These are phyloP conservation scores for Candida sanyiensis DNA, from an alignment of 805 yeast genomes.

Conservation along the genomic window DNA sequence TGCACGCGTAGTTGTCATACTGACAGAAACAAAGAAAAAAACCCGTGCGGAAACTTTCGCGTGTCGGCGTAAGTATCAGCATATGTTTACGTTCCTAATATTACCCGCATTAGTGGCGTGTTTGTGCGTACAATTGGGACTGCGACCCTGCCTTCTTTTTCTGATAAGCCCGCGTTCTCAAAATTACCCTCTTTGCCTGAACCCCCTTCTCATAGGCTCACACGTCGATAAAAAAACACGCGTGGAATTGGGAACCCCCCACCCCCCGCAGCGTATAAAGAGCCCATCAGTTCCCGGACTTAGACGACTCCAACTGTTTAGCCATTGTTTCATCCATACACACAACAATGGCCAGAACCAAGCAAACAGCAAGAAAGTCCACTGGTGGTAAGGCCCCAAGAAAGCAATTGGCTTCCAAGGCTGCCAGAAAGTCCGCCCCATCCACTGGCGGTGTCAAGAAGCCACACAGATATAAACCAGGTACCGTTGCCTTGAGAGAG, in stretches of 20 bases:
- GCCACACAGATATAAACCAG: slow-evolving; percentile 96
- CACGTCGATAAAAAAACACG: too few species aligned
- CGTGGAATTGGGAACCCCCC: neutral
- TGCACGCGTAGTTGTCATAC: slow-evolving; percentile 1
- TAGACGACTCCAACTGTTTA: neutral
- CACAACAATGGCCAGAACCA: slow-evolving; percentile 77
- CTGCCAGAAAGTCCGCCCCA: slow-evolving; percentile 92
- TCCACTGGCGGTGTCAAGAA: slow-evolving; percentile 89
- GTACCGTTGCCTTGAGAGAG: slow-evolving; percentile 95
- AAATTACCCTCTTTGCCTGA: neutral
- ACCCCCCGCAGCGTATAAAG: neutral
- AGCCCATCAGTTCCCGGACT: neutral
- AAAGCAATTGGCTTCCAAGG: slow-evolving; percentile 88
- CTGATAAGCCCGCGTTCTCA: neutral
- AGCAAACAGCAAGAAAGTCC: slow-evolving; percentile 91
- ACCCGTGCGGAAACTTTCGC: slow-evolving; percentile 2
- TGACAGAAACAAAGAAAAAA: too few species aligned
- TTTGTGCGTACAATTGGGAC: too few species aligned
- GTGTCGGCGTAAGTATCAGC: neutral
- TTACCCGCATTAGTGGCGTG: too few species aligned
- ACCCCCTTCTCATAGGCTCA: too few species aligned
- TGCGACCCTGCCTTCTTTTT: too few species aligned
- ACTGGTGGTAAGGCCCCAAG: slow-evolving; percentile 97
- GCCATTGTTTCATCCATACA: neutral
- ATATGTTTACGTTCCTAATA: slow-evolving; percentile 6